Base-by-base conservation (phyloP, 805 yeast species). In the Hanseniaspora pseudoguilliermondii region DNA sequence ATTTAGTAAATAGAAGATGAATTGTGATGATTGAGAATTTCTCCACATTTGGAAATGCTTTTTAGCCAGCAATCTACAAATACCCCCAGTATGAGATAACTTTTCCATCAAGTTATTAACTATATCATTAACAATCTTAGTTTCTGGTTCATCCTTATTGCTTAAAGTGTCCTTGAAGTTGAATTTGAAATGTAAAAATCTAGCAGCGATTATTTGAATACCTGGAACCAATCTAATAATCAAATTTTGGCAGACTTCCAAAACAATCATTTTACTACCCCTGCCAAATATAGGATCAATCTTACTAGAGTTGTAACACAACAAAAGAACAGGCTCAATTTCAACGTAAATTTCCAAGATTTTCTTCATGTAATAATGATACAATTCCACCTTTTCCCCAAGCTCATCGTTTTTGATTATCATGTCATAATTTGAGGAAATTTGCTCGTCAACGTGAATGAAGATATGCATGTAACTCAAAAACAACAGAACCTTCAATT, bases 1-100 rank as follows among this genome's bases (percentile, higher is more conserved):
- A 0, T 59, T 65, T 11, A 78, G 57, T 5, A 75, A 53, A 25
- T 66, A 69, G 13, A 74, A 59, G 21, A 80, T 61, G 47, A 70
- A 73, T 6, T 65, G 65, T 52, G 77, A 78, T 0, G 79, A 77
- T 59, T 79, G 81, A 23, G 75, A 69, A 41, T 79, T 69, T 64
- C 82, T 73, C 87, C 87, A 82, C 0, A 85, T 81, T 63, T 79
- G 80, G 62, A 79, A 82, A 61, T 80, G 80, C 44, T 75, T 68
- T n/a, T 73, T 72, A 47, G 82, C 75, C 56, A 82, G 66, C 36
- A 71, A 65, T 20, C 75, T 69, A 52, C 71, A 64, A 15, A 74
- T 69, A 29, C 67, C 65, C 5, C 69, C 60, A 34, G 70, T 63
- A 27, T 60, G 59, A 43, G 66, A 67, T 51, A 67, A 62, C 38